Conservation (phyloP, 768 basidiomycete species). For the Postia placenta region DNA sequence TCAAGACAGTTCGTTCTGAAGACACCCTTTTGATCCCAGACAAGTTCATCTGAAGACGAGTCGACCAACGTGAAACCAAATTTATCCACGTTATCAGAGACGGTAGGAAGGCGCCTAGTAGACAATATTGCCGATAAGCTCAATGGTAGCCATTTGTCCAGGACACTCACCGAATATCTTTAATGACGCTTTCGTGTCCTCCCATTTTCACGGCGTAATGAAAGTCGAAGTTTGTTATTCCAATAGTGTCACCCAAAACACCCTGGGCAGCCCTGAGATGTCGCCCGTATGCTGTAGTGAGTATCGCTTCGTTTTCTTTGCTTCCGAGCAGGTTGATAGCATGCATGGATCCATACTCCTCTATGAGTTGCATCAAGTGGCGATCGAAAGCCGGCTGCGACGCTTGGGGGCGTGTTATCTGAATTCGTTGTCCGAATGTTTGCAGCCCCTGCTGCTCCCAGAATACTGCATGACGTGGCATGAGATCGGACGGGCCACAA, state of each 20-base stretch:
- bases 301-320: conserved; percentile 85
- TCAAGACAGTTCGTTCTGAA: conserved; percentile 96
- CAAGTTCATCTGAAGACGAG: conserved; percentile 52
- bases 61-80: conserved; percentile 88
- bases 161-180: conserved; percentile 55
- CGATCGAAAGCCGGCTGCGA: conserved; percentile 97
- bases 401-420: conserved; percentile 91
- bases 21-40: conserved; percentile 87
- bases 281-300: conserved; percentile 77
- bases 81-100: conserved; percentile 61
- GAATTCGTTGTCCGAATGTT: conserved; percentile 90
- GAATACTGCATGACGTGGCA: conserved; percentile 83
- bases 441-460: conserved; percentile 98
- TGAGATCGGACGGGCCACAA: not conserved
- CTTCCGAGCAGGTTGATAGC: conserved; percentile 88
- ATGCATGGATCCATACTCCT: conserved; percentile 81
- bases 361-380: conserved; percentile 81
- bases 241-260: conserved; percentile 60
- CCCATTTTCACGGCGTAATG: conserved; percentile 73
- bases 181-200: conserved; percentile 82
- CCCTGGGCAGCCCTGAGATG: conserved; percentile 66
- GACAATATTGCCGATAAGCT: not conserved
- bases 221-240: conserved; percentile 91
- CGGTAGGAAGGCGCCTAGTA: conserved; percentile 50
- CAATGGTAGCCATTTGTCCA: not conserved